phyloP scores from a whole-genome alignment of 805 yeast genomes.

The Cephaloascus fragrans region DNA sequence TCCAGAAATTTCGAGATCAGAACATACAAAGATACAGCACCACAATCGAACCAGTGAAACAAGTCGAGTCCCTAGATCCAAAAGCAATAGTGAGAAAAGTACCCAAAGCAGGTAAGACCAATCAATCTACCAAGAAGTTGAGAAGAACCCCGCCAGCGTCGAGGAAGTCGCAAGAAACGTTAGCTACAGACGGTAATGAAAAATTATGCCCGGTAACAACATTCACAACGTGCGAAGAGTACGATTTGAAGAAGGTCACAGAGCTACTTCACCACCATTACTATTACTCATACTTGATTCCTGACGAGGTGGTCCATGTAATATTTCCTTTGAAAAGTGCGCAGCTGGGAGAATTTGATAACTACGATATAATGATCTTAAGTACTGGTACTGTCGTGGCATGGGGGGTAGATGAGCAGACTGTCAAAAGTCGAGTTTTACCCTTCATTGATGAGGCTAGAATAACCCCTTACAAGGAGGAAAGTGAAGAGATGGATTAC shows the following conservation, averaged over 20 bases:
- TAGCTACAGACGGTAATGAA: constrained; percentile 2
- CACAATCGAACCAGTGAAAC: no score
- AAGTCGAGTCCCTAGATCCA: no score
- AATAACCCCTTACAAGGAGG: constrained; percentile 38
- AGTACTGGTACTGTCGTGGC: constrained; percentile 75
- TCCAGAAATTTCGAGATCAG: no score
- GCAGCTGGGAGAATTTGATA: constrained; percentile 12
- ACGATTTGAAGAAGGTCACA: constrained; percentile 44
- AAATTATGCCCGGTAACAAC: constrained; percentile 48
- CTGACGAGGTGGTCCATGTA: constrained; percentile 60
- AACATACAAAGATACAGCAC: no score
- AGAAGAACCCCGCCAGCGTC: not conserved
- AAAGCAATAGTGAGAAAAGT: not conserved
- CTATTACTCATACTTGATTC: constrained; percentile 28
- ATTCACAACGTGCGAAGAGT: constrained; percentile 63
- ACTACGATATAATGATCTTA: constrained; percentile 53
- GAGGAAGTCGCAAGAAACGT: not conserved
- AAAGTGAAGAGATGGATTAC: constrained; percentile 84
- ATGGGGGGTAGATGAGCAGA: constrained; percentile 67
- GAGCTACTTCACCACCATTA: constrained; percentile 22
- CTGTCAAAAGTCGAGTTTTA: constrained; percentile 33
- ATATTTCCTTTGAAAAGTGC: constrained; percentile 14
- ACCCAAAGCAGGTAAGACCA: not conserved
- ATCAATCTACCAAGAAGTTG: not conserved
- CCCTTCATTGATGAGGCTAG: constrained; percentile 44